A percentile compares a stretch with the other conserved stretches of the same genome.
These are phyloP conservation scores for Chrysoporthe puriensis DNA, from an alignment of 2,329 filamentous ascomycete species.

Conservation along the genomic window DNA sequence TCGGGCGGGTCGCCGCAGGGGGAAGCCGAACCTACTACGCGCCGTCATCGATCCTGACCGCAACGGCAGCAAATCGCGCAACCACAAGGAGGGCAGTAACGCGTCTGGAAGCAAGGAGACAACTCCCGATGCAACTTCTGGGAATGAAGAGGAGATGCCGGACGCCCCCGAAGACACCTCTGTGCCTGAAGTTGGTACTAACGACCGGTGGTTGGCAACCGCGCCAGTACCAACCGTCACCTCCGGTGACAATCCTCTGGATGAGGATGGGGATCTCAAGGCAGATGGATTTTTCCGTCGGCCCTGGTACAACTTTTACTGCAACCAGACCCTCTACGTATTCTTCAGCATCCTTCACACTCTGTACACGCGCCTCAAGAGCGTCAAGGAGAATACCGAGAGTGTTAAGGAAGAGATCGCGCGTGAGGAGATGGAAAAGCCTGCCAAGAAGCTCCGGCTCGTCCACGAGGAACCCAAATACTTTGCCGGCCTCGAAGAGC, in stretches of 20 bases:
- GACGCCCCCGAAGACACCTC: slow-evolving; percentile 61
- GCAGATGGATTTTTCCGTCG: slow-evolving; percentile 81
- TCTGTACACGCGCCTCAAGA: slow-evolving; percentile 82
- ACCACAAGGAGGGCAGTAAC: slow-evolving; percentile 79
- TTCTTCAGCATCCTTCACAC: slow-evolving; percentile 94
- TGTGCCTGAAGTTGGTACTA: slow-evolving; percentile 62
- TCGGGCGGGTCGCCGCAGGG: slow-evolving; percentile 67
- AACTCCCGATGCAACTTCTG: slow-evolving; percentile 81
- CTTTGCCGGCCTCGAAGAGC: slow-evolving; percentile 67
- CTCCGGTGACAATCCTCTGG: slow-evolving; percentile 57
- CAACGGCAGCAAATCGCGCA: slow-evolving; percentile 70
- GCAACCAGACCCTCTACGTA: slow-evolving; percentile 88
- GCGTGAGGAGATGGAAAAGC: slow-evolving; percentile 74
- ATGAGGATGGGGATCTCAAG: slow-evolving; percentile 66
- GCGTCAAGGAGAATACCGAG: slow-evolving; percentile 79
- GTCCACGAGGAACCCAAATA: slow-evolving; percentile 79
- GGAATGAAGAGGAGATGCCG: slow-evolving; percentile 75
- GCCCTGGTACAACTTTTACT: slow-evolving; percentile 85
- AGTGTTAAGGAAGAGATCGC: slow-evolving; percentile 74
- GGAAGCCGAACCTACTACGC: slow-evolving; percentile 80
- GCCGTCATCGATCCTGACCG: slow-evolving; percentile 81
- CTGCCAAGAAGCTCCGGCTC: slow-evolving; percentile 82
- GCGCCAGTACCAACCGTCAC: slow-evolving; percentile 60
- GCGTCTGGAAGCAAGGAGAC: slow-evolving; percentile 82
- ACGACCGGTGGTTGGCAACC: slow-evolving; percentile 67